phyloP scores from a whole-genome alignment of 345 rosid genomes.

The Citrus maxima region DNA sequence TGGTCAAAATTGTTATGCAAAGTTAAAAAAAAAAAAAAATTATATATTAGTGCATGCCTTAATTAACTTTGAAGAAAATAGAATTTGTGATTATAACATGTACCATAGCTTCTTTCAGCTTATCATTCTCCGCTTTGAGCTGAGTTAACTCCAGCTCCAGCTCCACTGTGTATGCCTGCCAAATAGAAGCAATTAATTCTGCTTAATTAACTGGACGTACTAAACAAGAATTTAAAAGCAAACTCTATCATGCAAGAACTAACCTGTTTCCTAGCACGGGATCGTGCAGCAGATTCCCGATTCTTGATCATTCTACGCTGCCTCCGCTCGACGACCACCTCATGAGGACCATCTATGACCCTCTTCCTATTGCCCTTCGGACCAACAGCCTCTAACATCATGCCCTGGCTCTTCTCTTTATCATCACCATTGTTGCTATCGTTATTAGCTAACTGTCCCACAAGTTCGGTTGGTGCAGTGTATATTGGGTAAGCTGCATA shows the following conservation, averaged over 20 bases:
- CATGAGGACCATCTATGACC: slow-evolving; percentile 61
- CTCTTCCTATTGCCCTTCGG: slow-evolving; percentile 48
- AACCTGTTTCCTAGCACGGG: slow-evolving; percentile 96
- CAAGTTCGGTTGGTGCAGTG: slow-evolving; percentile 18
- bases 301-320: slow-evolving; percentile 93
- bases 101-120: slow-evolving; percentile 67
- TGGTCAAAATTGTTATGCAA: not conserved
- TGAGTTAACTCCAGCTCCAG: slow-evolving; percentile 73
- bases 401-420: slow-evolving; percentile 29
- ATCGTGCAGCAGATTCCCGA: slow-evolving; percentile 87
- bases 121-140: slow-evolving; percentile 74
- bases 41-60: not conserved
- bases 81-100: not conserved
- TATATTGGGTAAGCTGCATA: slow-evolving; percentile 29
- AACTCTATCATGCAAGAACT: not conserved
- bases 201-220: not conserved
- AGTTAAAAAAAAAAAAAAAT: not conserved
- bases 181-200: not conserved
- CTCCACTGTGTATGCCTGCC: slow-evolving; percentile 92
- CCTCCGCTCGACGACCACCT: slow-evolving; percentile 72
- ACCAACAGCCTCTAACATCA: slow-evolving; percentile 30
- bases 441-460: slow-evolving; percentile 37
- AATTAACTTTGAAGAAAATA: not conserved
- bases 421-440: not conserved
- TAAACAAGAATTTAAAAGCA: not conserved